phyloP scores from a whole-genome alignment of 164 flowering plant genomes.

The Cinnamomum micranthum region DNA sequence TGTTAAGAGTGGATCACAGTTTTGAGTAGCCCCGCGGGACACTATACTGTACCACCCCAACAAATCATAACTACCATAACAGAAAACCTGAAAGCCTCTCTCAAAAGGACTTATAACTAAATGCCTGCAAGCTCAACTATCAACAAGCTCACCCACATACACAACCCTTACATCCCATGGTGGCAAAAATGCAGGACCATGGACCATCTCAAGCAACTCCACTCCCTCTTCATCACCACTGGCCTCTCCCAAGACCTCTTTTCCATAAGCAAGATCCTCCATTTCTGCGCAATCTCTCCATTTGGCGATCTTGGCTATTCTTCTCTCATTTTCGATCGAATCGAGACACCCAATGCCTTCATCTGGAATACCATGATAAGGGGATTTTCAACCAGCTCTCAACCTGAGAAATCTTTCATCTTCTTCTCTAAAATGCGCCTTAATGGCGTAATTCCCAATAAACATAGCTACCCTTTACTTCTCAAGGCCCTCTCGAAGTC shows the following conservation, averaged over 20 bases:
- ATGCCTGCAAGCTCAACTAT: background rate
- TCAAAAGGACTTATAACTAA: no score
- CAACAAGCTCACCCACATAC: background rate
- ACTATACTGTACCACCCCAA: no score
- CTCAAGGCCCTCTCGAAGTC: slow-evolving; percentile 26
- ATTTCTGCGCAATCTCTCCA: slow-evolving; percentile 5
- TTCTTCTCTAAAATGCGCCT: slow-evolving; percentile 23
- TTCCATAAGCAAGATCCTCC: slow-evolving; percentile 18
- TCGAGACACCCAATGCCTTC: slow-evolving; percentile 9
- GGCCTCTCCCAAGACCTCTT: slow-evolving; percentile 22
- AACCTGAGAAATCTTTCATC: slow-evolving; percentile 18
- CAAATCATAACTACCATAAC: no score
- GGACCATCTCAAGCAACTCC: slow-evolving; percentile 22
- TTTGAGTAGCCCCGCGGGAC: no score
- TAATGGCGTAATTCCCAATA: slow-evolving; percentile 20
- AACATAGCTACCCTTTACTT: slow-evolving; percentile 34
- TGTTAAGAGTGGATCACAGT: no score
- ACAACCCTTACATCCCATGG: background rate
- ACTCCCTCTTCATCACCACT: slow-evolving; percentile 21
- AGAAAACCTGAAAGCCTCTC: no score
- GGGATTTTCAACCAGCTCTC: slow-evolving; percentile 15
- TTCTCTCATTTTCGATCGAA: slow-evolving; percentile 19
- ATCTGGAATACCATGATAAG: slow-evolving; percentile 27
- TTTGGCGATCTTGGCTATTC: slow-evolving; percentile 8
- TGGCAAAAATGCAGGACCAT: slow-evolving; percentile 8